Conservation (phyloP, 2,329 filamentous ascomycete genomes). For the Byssochlamys sp. region DNA sequence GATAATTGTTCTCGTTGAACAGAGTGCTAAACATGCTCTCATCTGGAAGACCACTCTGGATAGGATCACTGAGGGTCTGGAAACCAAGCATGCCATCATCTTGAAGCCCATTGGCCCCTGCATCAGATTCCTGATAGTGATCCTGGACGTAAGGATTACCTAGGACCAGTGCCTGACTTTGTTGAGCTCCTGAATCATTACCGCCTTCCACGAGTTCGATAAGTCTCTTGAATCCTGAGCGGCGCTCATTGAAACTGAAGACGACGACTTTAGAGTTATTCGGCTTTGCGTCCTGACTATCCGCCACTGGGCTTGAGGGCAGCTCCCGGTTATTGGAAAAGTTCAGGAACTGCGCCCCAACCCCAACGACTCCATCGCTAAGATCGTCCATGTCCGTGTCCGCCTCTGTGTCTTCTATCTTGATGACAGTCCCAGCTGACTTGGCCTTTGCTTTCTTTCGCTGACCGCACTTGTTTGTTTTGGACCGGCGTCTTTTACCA, state of each 20-base stretch:
- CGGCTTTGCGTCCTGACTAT: not conserved
- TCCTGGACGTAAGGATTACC: not conserved
- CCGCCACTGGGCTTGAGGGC: not conserved
- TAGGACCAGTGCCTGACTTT: not conserved
- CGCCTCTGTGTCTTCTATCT: conserved; percentile 5
- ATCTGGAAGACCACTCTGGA: not conserved
- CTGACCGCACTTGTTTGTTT: conserved; percentile 1
- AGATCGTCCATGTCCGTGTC: not conserved
- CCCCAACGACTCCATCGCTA: not conserved
- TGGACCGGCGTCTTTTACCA: not conserved
- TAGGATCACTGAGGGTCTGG: not conserved
- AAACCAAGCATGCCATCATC: not conserved
- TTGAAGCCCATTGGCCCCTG: not conserved
- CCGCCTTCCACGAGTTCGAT: not conserved
- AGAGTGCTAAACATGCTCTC: not conserved
- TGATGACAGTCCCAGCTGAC: conserved; percentile 2
- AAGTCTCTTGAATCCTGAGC: not conserved
- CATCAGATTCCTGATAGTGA: not conserved
- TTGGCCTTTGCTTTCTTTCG: conserved; percentile 8
- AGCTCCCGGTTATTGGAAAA: not conserved
- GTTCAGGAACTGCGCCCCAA: not conserved
- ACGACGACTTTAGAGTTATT: not conserved
- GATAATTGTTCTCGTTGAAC: not conserved
- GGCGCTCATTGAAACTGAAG: not conserved
- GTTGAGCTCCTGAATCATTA: not conserved